phyloP scores from a whole-genome alignment of 2,329 filamentous ascomycete species.

The Nannizziopsis arthrosporioides region DNA sequence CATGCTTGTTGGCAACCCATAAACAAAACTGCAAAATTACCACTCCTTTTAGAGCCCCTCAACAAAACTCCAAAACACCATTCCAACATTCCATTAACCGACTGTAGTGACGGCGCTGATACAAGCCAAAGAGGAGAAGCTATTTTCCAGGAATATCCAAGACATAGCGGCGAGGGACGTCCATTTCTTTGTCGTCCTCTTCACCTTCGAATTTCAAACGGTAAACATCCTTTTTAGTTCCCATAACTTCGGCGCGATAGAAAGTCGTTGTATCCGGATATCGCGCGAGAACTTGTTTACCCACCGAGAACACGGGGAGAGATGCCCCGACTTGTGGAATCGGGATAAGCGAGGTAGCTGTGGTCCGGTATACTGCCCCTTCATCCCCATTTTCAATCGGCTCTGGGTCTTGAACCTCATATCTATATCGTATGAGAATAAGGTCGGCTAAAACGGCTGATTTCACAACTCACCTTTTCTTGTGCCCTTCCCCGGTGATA shows the following conservation, averaged over 20 bases:
- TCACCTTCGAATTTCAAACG: conserved; percentile 66
- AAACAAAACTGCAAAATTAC: too few relatives aligned
- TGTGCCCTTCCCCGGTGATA: conserved; percentile 59
- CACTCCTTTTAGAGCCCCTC: too few relatives aligned
- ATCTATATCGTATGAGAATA: conserved; percentile 35
- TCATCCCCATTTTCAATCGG: conserved; percentile 58
- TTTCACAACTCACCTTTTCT: conserved; percentile 44
- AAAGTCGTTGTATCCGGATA: conserved; percentile 80
- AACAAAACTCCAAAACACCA: too few relatives aligned
- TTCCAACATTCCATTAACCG: too few relatives aligned
- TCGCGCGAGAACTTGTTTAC: conserved; percentile 62
- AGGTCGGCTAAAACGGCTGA: neutral
- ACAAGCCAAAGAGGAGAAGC: conserved; percentile 7
- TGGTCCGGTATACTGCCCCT: conserved; percentile 52
- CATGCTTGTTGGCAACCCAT: too few relatives aligned
- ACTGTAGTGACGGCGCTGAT: neutral
- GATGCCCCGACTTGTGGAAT: conserved; percentile 53
- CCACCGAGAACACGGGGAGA: conserved; percentile 50
- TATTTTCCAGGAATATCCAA: conserved; percentile 54
- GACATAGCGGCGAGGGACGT: conserved; percentile 64
- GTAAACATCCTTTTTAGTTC: conserved; percentile 44
- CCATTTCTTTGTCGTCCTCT: conserved; percentile 58
- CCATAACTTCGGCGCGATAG: conserved; percentile 71
- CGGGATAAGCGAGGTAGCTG: conserved; percentile 63
- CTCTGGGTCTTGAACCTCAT: conserved; percentile 69